These are phyloP conservation scores for Plasmodium adleri DNA, from an alignment of 169 alveolate genomes.

Conservation along the genomic window DNA sequence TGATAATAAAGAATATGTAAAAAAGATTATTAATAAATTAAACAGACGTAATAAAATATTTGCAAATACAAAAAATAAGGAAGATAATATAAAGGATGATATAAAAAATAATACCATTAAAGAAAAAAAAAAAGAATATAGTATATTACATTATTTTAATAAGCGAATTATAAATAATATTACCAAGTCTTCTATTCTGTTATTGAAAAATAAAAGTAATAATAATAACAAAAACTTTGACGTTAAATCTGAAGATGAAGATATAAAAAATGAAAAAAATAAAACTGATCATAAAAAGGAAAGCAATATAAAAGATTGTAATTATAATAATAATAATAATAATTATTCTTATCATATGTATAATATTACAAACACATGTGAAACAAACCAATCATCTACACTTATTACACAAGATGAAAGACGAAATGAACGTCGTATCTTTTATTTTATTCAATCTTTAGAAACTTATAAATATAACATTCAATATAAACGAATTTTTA, in stretches of 20 bases:
- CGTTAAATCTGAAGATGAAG: constrained; percentile 2
- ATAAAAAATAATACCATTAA: neutral
- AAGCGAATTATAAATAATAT: neutral
- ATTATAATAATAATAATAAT: neutral
- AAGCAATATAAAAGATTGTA: neutral
- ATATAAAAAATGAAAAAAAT: neutral
- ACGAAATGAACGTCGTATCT: constrained; percentile 23
- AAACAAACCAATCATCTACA: neutral
- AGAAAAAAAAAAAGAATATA: constrained; percentile 14
- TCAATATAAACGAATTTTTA: constrained; percentile 47
- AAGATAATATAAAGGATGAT: neutral
- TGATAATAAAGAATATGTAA: constrained; percentile 32
- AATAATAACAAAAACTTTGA: constrained; percentile 5
- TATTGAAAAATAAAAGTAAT: neutral
- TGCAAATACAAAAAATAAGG: neutral
- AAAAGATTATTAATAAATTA: constrained; percentile 14
- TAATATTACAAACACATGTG: neutral
- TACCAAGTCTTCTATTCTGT: neutral
- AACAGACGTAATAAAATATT: neutral
- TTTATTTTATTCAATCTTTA: constrained; percentile 43
- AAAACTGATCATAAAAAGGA: neutral
- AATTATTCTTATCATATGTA: neutral
- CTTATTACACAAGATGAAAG: constrained; percentile 5
- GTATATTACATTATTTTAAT: neutral
- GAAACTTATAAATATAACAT: constrained; percentile 44